Percentiles rank a stretch among this genome's conserved stretches.
Evolutionary conservation across 2,329 filamentous ascomycete species (phyloP).

Genomic region (Talaromyces sp.): DNA sequence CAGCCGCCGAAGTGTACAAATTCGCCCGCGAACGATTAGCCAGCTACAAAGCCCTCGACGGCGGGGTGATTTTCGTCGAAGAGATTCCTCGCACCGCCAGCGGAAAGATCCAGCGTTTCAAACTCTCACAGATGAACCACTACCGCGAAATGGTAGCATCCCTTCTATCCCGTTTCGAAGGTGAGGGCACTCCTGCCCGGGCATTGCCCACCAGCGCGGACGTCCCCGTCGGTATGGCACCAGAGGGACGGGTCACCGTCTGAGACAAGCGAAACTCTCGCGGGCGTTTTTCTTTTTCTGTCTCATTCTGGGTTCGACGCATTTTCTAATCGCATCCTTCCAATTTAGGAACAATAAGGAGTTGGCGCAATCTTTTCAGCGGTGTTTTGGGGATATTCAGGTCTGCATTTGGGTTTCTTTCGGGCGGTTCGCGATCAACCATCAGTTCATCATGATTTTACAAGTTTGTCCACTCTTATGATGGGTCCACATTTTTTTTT

Average conservation of each 20-base stretch:
- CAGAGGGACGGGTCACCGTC: conserved; percentile 25
- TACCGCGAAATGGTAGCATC: conserved; percentile 42
- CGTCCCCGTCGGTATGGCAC: conserved; percentile 19
- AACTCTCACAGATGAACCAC: conserved; percentile 42
- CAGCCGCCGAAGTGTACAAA: conserved; percentile 47
- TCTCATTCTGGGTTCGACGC: not conserved
- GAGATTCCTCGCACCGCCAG: conserved; percentile 53
- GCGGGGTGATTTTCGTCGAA: conserved; percentile 53
- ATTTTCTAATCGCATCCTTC: conserved; percentile 1
- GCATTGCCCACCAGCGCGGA: conserved; percentile 18
- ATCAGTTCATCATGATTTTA: not conserved
- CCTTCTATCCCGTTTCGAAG: conserved; percentile 17
- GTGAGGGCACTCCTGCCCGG: not conserved
- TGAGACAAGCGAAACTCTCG: conserved; percentile 5
- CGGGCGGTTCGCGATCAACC: not conserved
- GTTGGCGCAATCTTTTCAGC: not conserved
- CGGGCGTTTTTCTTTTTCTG: conserved; percentile 1
- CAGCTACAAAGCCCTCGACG: conserved; percentile 53
- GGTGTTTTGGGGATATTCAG: not conserved
- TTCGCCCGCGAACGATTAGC: conserved; percentile 47
- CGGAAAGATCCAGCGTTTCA: conserved; percentile 53
- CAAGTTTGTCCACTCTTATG: too few relatives aligned
- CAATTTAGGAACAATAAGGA: not conserved
- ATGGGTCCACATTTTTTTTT: too few relatives aligned
- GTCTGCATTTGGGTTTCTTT: not conserved